Base-by-base conservation (phyloP, 1,284 basidiomycete genomes). In the Ustilago shanxiensis region DNA sequence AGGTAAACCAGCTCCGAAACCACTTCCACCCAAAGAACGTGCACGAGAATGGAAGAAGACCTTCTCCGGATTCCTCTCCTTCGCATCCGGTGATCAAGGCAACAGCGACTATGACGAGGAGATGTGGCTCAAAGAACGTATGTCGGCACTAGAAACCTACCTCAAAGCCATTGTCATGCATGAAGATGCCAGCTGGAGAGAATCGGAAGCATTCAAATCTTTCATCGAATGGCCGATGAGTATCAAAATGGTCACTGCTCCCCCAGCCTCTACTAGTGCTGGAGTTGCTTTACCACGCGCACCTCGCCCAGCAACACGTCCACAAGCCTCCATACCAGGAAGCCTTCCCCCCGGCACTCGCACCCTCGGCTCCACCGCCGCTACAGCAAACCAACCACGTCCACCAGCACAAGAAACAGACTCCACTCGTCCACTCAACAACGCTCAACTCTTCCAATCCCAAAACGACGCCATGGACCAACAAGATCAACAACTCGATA, bases 401-500 rank as follows among this genome's bases (percentile, higher is more conserved):
- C 66, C 68, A 0, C 87, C 89, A 52, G 91, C 92, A 1, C 88
- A 91, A 85, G 96, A 98, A 85, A 96, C 95, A 14, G 90, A 91
- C 54, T 88, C 90, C 78, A 98, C 96, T 2, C 90, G 95, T 6
- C 93, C 94, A 1, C 87, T 98, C 82, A 95, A 96, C 84, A 90
- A 95, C 80, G 88, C 89, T 18, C 93, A 93, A 3, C 85, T 98
- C 31, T 84, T 95, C 24, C 90, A 92, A 76, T 88, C 95, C 61
- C 95, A 98, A 85, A 89, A 92, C 77, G 88, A 88, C 24, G 91
- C 93, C 86, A 92, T 98, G 86, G 89, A 91, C 52, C 89, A 91
- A 66, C 96, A 99, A 86, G 95, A 98, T 82, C 83, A 88, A 31
- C 92, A 95, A 82, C 89, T 97, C 28, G 88, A 91, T 13, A 90